Conservation (phyloP, 495 filamentous ascomycete genomes). For the Penicillium pulvis region DNA sequence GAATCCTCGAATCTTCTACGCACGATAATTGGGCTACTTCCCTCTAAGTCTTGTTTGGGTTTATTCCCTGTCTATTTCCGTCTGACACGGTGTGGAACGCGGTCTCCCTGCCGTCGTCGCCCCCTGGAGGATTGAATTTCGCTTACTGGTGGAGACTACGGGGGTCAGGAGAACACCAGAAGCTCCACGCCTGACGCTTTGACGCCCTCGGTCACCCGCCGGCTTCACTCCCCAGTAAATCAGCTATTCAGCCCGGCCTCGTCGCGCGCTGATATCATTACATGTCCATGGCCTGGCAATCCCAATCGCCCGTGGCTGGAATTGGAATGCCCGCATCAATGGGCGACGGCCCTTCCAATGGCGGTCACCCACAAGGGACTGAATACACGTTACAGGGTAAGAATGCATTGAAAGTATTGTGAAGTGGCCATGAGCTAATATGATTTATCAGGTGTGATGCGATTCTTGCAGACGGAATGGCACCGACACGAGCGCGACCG, state of each 20-base stretch:
- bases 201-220: constrained; percentile 8
- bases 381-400: constrained; percentile 97
- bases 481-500: constrained; percentile 96
- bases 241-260: not conserved
- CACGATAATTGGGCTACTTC: constrained; percentile 21
- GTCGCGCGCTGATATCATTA: constrained; percentile 10
- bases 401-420: not conserved
- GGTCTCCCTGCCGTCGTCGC: constrained; percentile 24
- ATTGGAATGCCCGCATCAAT: constrained; percentile 58
- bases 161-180: constrained; percentile 31
- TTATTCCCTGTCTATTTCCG: constrained; percentile 6
- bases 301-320: constrained; percentile 64
- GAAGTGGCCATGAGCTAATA: not conserved
- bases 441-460: constrained; percentile 83
- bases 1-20: constrained; percentile 18
- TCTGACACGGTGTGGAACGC: constrained; percentile 24
- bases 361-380: constrained; percentile 75
- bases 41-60: constrained; percentile 6
- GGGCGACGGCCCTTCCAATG: constrained; percentile 55
- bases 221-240: constrained; percentile 1
- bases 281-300: constrained; percentile 62
- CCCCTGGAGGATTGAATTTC: constrained; percentile 19
- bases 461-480: constrained; percentile 99
- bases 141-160: constrained; percentile 26
- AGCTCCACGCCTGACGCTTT: constrained; percentile 13